phyloP scores from a whole-genome alignment of 257 asterid species.

The Asclepias syriaca region DNA sequence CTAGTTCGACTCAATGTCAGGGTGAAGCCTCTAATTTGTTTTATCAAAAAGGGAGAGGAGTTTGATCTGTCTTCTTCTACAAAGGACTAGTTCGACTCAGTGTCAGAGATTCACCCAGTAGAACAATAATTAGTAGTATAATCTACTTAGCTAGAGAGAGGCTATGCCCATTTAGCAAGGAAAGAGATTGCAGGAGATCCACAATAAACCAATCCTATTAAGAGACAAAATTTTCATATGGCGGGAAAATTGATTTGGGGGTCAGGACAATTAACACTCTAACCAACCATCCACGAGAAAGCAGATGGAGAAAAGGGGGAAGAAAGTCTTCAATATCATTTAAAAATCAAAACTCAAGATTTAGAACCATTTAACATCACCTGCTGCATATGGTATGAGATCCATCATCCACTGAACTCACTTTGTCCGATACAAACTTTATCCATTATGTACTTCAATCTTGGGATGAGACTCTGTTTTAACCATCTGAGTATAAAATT shows the following conservation, averaged over 20 bases:
- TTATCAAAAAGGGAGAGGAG: no score
- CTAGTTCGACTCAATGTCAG: no score
- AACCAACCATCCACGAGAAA: background rate
- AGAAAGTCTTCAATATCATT: background rate
- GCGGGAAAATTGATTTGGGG: background rate
- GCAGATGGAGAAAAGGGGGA: background rate
- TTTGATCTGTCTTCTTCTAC: no score
- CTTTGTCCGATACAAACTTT: conserved; percentile 21
- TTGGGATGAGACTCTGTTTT: conserved; percentile 28
- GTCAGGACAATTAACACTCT: background rate
- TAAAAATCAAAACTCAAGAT: conserved; percentile 2
- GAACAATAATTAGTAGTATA: background rate
- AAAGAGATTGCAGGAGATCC: background rate
- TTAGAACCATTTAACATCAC: background rate
- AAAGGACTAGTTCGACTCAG: background rate
- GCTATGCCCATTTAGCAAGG: background rate
- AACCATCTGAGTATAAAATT: conserved; percentile 45
- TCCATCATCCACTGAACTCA: background rate
- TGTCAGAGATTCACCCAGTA: background rate
- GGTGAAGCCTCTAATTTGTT: no score
- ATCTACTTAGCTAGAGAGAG: background rate
- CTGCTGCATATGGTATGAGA: conserved; percentile 1
- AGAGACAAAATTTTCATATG: background rate
- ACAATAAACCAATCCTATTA: no score
- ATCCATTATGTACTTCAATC: conserved; percentile 22